These are phyloP conservation scores for Odontarrhena argentea DNA, from an alignment of 345 rosid genomes.

Conservation along the genomic window DNA sequence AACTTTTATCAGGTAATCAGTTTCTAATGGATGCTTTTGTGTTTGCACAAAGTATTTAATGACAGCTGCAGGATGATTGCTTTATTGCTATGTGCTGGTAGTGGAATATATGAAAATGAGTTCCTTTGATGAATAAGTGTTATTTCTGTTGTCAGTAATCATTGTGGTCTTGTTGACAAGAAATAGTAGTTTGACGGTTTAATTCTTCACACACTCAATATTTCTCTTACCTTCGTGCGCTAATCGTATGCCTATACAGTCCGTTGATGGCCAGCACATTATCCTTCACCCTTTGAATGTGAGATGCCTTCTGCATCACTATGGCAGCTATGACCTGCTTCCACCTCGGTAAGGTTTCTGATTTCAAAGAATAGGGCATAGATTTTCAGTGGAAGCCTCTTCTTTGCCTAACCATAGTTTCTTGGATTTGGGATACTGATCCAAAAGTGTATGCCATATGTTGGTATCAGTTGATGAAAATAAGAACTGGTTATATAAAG, in stretches of 20 bases:
- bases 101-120: conserved; percentile 1
- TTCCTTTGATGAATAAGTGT: conserved; percentile 1
- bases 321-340: conserved; percentile 75
- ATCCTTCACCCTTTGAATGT: conserved; percentile 82
- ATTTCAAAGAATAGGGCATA: conserved; percentile 1
- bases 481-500: background rate
- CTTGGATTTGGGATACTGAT: conserved; percentile 2
- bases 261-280: conserved; percentile 86
- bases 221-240: conserved; percentile 25
- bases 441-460: background rate
- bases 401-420: conserved; percentile 4
- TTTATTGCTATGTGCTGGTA: background rate
- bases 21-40: conserved; percentile 16
- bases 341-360: conserved; percentile 53
- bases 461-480: conserved; percentile 4
- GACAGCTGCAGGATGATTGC: conserved; percentile 20
- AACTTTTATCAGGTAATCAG: conserved; percentile 82
- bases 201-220: background rate
- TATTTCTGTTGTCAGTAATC: conserved; percentile 7
- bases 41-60: conserved; percentile 6
- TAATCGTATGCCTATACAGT: conserved; percentile 55
- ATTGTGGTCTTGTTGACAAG: conserved; percentile 1
- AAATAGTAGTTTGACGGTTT: background rate
- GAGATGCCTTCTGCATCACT: conserved; percentile 88
- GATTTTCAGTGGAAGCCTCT: conserved; percentile 6